Base-by-base conservation (phyloP, 768 basidiomycete species). In the Hygrocybe punicea region DNA sequence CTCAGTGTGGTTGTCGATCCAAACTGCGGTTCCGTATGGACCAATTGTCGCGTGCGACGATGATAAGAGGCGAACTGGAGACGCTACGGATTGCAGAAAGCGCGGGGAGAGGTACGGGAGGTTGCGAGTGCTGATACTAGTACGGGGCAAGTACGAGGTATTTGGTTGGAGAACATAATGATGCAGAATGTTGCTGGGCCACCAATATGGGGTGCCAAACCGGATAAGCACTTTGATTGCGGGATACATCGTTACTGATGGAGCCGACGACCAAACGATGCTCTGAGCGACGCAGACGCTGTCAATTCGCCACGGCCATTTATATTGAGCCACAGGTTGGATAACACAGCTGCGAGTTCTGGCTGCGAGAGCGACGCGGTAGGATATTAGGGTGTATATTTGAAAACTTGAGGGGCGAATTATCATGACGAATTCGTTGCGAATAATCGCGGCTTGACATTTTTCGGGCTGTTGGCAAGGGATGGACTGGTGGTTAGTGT, bases 131-230 rank as follows among this genome's bases (percentile, higher is more conserved):
- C 63, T 67, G n/a, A 69, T 62, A 3, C 62, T 61, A 17, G 59
- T 55, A 23, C 58, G 55, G 14, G 59, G 56, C 29, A 65, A 60
- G 62, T 76, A 82, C 6, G 64, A 54, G 3, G 68, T 60, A 63
- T 84, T 81, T 0, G 80, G 77, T 1, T 65, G 65, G 14, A 89
- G 72, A 34, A 76, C 64, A 64, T 79, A 86, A 66, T 84, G 82
- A 61, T 87, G 84, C n/a, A 88, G 73, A 23, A 83, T 69, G 66
- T 89, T 87, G 59, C 84, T 78, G 0, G 86, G 84, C 86, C 86
- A 87, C 2, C 85, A 85, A 58, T 79, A 82, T 53, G 71, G 74
- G 64, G 80, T 83, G 11, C 77, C 79, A 62, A 82, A 88, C 14
- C 87, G 84, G 17, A 87, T 65, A 42, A 84, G 72, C 16, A 87